A percentile compares a stretch with the other conserved stretches of the same genome.
Evolutionary conservation across 495 filamentous ascomycete genomes (phyloP).

Genomic region (Aspergillus mulundensis): DNA sequence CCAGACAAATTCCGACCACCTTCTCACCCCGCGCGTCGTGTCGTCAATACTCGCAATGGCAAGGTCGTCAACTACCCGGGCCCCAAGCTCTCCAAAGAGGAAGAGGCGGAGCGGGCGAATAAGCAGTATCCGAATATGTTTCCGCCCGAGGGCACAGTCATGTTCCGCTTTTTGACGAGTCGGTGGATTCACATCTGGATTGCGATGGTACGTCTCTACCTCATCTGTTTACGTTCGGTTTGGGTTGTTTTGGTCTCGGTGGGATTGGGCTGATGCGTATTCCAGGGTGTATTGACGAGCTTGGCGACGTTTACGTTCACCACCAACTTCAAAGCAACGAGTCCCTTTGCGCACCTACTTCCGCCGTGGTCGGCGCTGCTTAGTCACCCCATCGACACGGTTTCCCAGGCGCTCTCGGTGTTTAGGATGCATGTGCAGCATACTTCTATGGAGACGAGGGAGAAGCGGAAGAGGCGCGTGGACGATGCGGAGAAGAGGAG

Average conservation of each 20-base stretch:
- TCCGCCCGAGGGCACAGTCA: conserved; percentile 67
- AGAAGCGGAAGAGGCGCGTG: conserved; percentile 59
- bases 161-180: conserved; percentile 71
- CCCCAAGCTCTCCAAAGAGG: conserved; percentile 52
- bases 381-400: conserved; percentile 58
- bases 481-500: conserved; percentile 78
- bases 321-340: conserved; percentile 64
- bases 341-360: conserved; percentile 68
- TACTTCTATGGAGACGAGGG: conserved; percentile 56
- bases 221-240: background rate
- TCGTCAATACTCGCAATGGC: conserved; percentile 30
- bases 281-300: conserved; percentile 61
- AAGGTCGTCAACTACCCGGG: conserved; percentile 59
- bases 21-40: conserved; percentile 66
- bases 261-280: background rate
- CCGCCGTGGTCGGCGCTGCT: conserved; percentile 58
- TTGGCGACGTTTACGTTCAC: conserved; percentile 66
- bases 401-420: conserved; percentile 56
- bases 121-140: conserved; percentile 79
- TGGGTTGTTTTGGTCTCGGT: too few relatives aligned
- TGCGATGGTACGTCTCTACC: conserved; percentile 57
- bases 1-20: conserved; percentile 82
- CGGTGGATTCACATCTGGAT: conserved; percentile 72
- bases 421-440: conserved; percentile 66
- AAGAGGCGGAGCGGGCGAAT: conserved; percentile 56